A percentile compares a stretch with the other conserved stretches of the same genome.
These are phyloP conservation scores for Colletotrichum lupini DNA, from an alignment of 2,329 filamentous ascomycete species.

Conservation along the genomic window DNA sequence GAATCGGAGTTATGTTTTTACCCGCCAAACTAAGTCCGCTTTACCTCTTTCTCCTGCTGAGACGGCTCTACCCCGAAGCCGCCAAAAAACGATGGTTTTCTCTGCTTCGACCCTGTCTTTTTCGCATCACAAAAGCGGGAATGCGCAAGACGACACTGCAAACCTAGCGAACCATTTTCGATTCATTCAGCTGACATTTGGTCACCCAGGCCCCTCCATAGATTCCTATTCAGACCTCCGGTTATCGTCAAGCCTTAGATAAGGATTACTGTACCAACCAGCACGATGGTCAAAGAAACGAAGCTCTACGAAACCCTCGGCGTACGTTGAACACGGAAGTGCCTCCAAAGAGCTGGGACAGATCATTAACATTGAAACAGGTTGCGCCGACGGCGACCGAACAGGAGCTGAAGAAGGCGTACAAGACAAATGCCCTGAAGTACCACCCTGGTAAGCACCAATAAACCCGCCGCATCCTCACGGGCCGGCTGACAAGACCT, in stretches of 20 bases:
- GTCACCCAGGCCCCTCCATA: slow-evolving; percentile 17
- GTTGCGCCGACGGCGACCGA: slow-evolving; percentile 84
- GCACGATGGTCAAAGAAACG: slow-evolving; percentile 80
- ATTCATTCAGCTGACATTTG: slow-evolving; percentile 14
- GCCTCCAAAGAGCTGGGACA: neutral
- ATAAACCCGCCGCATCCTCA: neutral
- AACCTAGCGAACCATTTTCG: neutral
- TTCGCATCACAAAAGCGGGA: neutral
- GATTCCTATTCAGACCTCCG: slow-evolving; percentile 13
- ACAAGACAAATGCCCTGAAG: slow-evolving; percentile 85
- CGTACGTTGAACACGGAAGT: slow-evolving; percentile 61
- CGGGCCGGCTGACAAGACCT: neutral
- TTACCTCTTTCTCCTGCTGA: neutral
- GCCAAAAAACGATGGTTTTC: too few relatives aligned
- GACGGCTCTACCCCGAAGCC: neutral
- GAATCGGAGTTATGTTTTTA: neutral
- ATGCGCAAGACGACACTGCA: neutral
- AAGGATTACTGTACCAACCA: slow-evolving; percentile 19
- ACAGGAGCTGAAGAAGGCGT: slow-evolving; percentile 89
- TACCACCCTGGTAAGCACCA: slow-evolving; percentile 80
- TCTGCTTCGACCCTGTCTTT: neutral
- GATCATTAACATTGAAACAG: slow-evolving; percentile 54
- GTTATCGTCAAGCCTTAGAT: slow-evolving; percentile 19
- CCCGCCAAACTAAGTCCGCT: neutral
- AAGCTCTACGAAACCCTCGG: slow-evolving; percentile 84